Conservation (phyloP, 2,329 filamentous ascomycete genomes). For the Claviceps citrina region DNA sequence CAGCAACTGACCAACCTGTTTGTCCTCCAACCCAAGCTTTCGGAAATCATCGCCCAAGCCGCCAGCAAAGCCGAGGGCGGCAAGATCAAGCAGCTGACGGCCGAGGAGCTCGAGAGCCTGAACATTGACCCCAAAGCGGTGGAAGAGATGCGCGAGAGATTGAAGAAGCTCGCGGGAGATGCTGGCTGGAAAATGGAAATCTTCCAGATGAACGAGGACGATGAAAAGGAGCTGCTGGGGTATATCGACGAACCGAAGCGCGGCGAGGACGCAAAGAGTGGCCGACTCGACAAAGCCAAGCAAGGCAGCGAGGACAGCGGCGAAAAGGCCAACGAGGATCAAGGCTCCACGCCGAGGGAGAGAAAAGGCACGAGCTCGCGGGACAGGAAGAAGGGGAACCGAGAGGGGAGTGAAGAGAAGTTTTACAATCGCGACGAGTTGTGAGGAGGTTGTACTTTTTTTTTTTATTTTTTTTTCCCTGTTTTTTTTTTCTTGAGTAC, state of each 20-base stretch:
- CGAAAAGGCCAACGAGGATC: constrained; percentile 14
- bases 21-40: constrained; percentile 11
- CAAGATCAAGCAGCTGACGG: constrained; percentile 41
- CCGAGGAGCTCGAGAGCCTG: constrained; percentile 52
- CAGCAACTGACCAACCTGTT: constrained; percentile 13
- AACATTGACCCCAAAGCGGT: constrained; percentile 52
- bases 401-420: constrained; percentile 32
- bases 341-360: neutral
- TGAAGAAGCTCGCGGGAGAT: constrained; percentile 54
- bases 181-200: constrained; percentile 70
- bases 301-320: constrained; percentile 1
- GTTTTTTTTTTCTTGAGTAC: neutral
- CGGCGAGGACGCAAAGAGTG: constrained; percentile 7
- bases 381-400: constrained; percentile 8
- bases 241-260: constrained; percentile 39
- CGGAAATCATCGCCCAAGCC: constrained; percentile 30
- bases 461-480: neutral
- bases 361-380: neutral
- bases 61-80: constrained; percentile 43
- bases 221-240: constrained; percentile 49
- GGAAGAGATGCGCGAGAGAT: constrained; percentile 50
- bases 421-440: constrained; percentile 25
- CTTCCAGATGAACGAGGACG: constrained; percentile 45
- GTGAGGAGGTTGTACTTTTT: neutral
- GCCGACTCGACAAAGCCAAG: constrained; percentile 17